Base-by-base conservation (phyloP, 257 asterid species). In the Fraxinus anomala region DNA sequence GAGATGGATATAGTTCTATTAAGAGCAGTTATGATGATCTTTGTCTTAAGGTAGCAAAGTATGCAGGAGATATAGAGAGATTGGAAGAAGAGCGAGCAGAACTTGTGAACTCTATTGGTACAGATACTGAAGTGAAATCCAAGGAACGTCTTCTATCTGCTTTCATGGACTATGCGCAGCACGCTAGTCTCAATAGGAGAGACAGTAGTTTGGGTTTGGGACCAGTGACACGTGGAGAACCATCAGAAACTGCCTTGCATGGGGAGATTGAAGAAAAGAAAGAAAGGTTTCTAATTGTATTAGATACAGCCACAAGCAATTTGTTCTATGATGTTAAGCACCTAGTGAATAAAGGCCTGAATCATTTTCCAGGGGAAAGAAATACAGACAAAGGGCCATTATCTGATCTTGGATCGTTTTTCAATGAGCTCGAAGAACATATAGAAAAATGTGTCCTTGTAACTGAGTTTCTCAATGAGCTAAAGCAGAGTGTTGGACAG, bases 21-120 rank as follows among this genome's bases (percentile, higher is more conserved):
- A 89, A 83, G 88, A 86, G 77, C 83, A 89, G 82, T 65, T 93
- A 92, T 82, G 92, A 92, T 84, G 95, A 87, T 79, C 94, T 93
- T 75, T 93, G 97, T 87, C 85, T 85, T 83, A 89, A 87, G 82
- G 88, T 87, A 77, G 86, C 87, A 72, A 87, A 85, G 56, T 92
- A 90, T 83, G 92, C 90, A 67, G 89, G 89, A 39, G 96, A 96
- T 85, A 89, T 96, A 80, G 96, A 89, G 91, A 93, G 94, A 87
- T 42, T 89, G 83, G 94, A 93, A 82, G 89, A 87, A 77, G 98
- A 93, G 83, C 82, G 87, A 26, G 83, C 83, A 31, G 96, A 86
- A 80, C 92, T 96, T 78, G 79, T 77, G 79, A 86, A 81, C 81
- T 88, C 98, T 68, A 86, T 89, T 86, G 92, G 94, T 74, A 90